Base-by-base conservation (phyloP, 345 rosid species). In the Salix udensis region DNA sequence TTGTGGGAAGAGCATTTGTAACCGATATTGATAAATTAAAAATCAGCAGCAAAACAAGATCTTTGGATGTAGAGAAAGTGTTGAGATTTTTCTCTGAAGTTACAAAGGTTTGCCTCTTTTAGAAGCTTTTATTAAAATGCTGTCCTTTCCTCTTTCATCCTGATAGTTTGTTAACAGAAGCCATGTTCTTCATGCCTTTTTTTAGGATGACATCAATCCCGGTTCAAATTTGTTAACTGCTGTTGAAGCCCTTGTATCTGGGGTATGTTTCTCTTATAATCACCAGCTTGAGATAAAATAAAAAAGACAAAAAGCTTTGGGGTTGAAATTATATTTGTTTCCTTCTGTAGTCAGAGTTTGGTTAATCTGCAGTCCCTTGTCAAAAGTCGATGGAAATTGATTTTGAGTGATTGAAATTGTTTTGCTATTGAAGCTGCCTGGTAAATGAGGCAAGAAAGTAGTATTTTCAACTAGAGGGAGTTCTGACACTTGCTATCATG, bases 1-100 rank as follows among this genome's bases (percentile, higher is more conserved):
- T 94, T 78, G 92, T 96, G 82, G 99, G 99, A 88, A 87, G 99
- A 90, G 99, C 98, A 65, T 96, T 94, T 90, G 99, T 94, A 75
- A 91, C 99, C 42, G 99, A 96, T 84, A 86, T 94, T 72, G 99
- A 90, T 80, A 96, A 96, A 89, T 88, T 96, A 87, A 96, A 96
- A 86, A 90, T 96, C 77, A 83, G 97, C 88, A 91, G 92, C 91
- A 94, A 94, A 90, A 85, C 88, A 75, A 91, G 94, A 87, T 86
- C 97, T 77, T 75, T 96, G 93, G 90, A 90, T 88, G 88, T 87
- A 83, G 83, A 70, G 61, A 87, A 86, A 82, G 85, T 92, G 76
- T 78, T 94, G 75, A 82, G 72, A 79, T 96, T 87, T 83, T 94
- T 96, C 86, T 88, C 97, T n/a, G 94, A 94, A 85, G 88, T 87